A percentile compares a stretch with the other conserved stretches of the same genome.
Conservation (phyloP, 495 filamentous ascomycete species). For the Hypoxylon rickii region DNA sequence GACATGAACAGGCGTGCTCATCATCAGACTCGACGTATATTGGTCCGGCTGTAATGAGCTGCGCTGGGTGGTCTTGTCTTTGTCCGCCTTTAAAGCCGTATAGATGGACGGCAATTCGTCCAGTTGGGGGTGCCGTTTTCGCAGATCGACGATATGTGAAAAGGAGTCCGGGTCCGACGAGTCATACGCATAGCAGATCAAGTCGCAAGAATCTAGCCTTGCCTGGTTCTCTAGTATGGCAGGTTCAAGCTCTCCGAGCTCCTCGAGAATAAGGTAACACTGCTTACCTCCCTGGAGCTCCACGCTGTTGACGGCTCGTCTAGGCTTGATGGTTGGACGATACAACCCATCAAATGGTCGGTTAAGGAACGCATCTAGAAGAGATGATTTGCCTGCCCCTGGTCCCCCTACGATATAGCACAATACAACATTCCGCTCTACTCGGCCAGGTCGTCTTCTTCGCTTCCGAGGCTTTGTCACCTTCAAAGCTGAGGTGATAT, state of each 20-base stretch:
- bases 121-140: conserved; percentile 75
- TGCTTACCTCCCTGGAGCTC: conserved; percentile 96
- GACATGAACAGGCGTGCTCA: conserved; percentile 88
- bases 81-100: conserved; percentile 89
- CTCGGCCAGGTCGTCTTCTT: conserved; percentile 75
- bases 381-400: conserved; percentile 82
- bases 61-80: conserved; percentile 91
- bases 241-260: conserved; percentile 92
- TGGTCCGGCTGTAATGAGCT: conserved; percentile 90
- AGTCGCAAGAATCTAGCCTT: conserved; percentile 90
- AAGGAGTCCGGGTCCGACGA: conserved; percentile 95
- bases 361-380: conserved; percentile 89
- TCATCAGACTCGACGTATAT: conserved; percentile 79
- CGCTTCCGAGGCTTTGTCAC: conserved; percentile 89
- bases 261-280: conserved; percentile 93
- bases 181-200: conserved; percentile 95
- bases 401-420: conserved; percentile 90
- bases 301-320: conserved; percentile 92
- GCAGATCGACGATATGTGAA: conserved; percentile 81
- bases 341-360: conserved; percentile 85
- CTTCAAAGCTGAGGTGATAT: conserved; percentile 81
- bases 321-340: conserved; percentile 90
- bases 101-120: conserved; percentile 89
- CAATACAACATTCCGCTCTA: conserved; percentile 94
- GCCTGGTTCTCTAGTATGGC: conserved; percentile 90